Evolutionary conservation across 1,139 yeast genomes (phyloP), one percentile per base, ranked within the genome.

Genomic region (Yamadazyma sp.): DNA sequence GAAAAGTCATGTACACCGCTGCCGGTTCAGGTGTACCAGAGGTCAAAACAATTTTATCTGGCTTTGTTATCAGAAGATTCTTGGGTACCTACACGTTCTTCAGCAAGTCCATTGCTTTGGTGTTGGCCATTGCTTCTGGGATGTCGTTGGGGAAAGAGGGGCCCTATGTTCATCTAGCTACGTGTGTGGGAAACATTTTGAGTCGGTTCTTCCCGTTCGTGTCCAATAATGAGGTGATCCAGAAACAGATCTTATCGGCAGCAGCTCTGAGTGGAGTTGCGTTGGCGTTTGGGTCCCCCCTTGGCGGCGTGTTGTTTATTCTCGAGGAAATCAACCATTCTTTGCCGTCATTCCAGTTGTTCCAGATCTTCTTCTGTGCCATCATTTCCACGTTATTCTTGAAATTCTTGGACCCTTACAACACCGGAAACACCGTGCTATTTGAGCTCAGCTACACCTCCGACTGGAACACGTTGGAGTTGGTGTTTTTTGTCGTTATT

Each of bases 241-340:
- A 78, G 42, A 70, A 83, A 44, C 84, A 80, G 50, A 69, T 82
- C 1, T 55, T 81, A 29, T 73, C 82, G 3, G 86, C 87, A 0
- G 76, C 84, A 11, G 81, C 85, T 2, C 74, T 79, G 37, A 82
- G 86, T 9, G 87, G 87, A 5, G 86, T 81, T 9, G 83, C 86
- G 4, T 67, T 81, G 18, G 86, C 87, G 1, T 82, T 81, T 61
- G 87, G 86, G 0, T 74, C 82, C 2, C 87, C 87, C 1, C 62
- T 81, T 39, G 87, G 87, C 4, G 87, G 86, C 2, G 86, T 81
- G 2, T 52, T 81, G 21, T 81, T 81, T 54, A 75, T 81, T 17
- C 62, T 82, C 31, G 88, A 81, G 48, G 87, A 81, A 45, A 82
- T 81, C 25, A 76, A 79, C 45, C 77, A 80, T 50, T 76, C 77